Evolutionary conservation across 257 asterid genomes (phyloP).

Genomic region (Cordia subcordata): DNA sequence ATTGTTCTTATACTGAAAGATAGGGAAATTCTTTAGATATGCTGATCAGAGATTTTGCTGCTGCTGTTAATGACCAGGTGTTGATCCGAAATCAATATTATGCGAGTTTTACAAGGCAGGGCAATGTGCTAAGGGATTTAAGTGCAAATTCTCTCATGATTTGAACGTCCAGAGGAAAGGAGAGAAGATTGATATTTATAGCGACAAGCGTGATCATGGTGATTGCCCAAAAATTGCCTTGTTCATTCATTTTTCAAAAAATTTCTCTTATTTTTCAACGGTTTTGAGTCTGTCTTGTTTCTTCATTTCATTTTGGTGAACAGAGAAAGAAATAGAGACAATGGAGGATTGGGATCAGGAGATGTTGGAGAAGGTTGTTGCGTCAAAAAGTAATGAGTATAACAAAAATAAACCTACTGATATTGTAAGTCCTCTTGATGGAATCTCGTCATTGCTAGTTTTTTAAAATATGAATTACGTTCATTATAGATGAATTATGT

Average conservation of each 20-base stretch:
- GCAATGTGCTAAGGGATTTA: constrained; percentile 86
- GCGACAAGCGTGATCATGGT: constrained; percentile 66
- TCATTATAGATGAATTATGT: background rate
- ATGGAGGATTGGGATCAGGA: constrained; percentile 99
- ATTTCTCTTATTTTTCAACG: background rate
- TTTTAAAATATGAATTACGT: no score
- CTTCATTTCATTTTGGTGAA: background rate
- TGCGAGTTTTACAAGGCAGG: constrained; percentile 88
- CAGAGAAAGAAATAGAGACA: constrained; percentile 35
- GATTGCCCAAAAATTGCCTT: constrained; percentile 5
- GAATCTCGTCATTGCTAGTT: background rate
- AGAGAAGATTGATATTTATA: constrained; percentile 87
- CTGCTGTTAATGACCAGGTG: constrained; percentile 8
- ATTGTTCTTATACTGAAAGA: no score
- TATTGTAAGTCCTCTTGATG: constrained; percentile 46
- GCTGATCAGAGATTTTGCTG: no score
- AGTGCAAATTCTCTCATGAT: constrained; percentile 96
- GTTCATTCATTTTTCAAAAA: background rate
- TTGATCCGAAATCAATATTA: constrained; percentile 82
- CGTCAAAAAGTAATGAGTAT: constrained; percentile 82
- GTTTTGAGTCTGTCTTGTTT: background rate
- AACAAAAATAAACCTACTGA: constrained; percentile 96
- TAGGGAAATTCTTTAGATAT: no score
- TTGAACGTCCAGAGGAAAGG: constrained; percentile 93
- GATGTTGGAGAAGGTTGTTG: constrained; percentile 75